Evolutionary conservation across 129 eudicot species (phyloP).

Genomic region (Sambucus nigra): DNA sequence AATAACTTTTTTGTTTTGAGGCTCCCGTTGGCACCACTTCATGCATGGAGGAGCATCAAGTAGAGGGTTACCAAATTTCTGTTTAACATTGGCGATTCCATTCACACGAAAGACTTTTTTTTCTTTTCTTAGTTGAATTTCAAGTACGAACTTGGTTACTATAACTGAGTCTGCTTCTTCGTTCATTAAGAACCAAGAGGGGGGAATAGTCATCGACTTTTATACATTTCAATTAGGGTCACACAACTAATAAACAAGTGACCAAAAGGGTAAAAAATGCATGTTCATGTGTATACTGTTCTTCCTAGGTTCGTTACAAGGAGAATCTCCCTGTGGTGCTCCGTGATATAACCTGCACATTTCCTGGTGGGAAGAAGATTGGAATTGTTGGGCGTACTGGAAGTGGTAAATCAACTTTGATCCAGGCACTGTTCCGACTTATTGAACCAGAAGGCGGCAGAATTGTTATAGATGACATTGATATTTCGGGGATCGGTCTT

Average conservation of each 20-base stretch:
- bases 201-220: too few relatives aligned
- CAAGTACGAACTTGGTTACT: too few relatives aligned
- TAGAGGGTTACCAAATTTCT: too few relatives aligned
- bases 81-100: too few relatives aligned
- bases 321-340: slow-evolving; percentile 80
- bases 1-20: too few relatives aligned
- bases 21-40: too few relatives aligned
- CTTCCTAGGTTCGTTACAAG: slow-evolving; percentile 68
- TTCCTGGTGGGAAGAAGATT: slow-evolving; percentile 83
- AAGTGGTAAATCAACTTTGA: slow-evolving; percentile 90
- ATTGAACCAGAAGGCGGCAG: slow-evolving; percentile 77
- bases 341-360: slow-evolving; percentile 60
- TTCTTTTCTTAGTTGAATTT: too few relatives aligned
- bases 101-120: too few relatives aligned
- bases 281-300: slow-evolving; percentile 3
- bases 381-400: slow-evolving; percentile 98
- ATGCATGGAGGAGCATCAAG: too few relatives aligned
- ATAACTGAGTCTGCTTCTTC: too few relatives aligned
- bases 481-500: slow-evolving; percentile 75
- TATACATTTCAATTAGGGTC: background rate
- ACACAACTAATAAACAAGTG: background rate
- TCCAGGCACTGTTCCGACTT: slow-evolving; percentile 78
- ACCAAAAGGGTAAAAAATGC: background rate
- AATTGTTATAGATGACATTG: slow-evolving; percentile 77
- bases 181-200: too few relatives aligned